A percentile compares a stretch with the other conserved stretches of the same genome.
Evolutionary conservation across 202 grass and related monocot genomes (phyloP).

Genomic region (Elaeis oleifera): DNA sequence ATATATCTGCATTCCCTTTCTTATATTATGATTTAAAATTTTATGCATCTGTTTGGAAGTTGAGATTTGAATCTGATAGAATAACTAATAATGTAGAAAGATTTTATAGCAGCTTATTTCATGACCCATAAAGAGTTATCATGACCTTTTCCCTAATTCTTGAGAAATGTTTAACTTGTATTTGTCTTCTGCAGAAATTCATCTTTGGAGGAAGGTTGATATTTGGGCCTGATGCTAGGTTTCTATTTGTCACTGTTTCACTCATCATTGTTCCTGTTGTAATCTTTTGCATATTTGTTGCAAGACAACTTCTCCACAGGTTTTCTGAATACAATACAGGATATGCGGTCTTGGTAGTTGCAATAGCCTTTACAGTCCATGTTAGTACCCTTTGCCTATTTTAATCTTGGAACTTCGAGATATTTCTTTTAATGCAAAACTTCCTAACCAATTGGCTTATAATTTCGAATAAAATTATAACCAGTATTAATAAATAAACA

Average conservation of each 20-base stretch:
- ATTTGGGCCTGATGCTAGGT: constrained; percentile 75
- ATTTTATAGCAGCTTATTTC: constrained; percentile 11
- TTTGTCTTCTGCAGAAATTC: constrained; percentile 52
- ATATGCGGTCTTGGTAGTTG: constrained; percentile 45
- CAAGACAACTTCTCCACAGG: constrained; percentile 45
- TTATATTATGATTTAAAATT: no score
- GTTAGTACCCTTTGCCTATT: constrained; percentile 33
- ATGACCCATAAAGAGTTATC: constrained; percentile 6
- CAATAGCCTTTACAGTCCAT: constrained; percentile 54
- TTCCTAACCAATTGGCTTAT: not conserved
- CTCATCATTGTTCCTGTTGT: constrained; percentile 57
- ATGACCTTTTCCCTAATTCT: constrained; percentile 1
- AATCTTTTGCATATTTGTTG: constrained; percentile 68
- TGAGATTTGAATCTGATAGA: no score
- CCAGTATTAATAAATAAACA: no score
- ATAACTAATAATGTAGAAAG: not conserved
- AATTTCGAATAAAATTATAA: no score
- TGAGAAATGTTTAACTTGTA: constrained; percentile 12
- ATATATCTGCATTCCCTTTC: no score
- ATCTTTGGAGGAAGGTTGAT: constrained; percentile 57
- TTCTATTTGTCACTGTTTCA: constrained; percentile 40
- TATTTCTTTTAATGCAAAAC: not conserved
- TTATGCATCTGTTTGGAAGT: no score
- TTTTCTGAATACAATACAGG: constrained; percentile 65
- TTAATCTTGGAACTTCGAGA: not conserved